Evolutionary conservation across 495 filamentous ascomycete genomes (phyloP), one percentile per base, ranked within the genome.

Genomic region (Astrocystis sublimbata): DNA sequence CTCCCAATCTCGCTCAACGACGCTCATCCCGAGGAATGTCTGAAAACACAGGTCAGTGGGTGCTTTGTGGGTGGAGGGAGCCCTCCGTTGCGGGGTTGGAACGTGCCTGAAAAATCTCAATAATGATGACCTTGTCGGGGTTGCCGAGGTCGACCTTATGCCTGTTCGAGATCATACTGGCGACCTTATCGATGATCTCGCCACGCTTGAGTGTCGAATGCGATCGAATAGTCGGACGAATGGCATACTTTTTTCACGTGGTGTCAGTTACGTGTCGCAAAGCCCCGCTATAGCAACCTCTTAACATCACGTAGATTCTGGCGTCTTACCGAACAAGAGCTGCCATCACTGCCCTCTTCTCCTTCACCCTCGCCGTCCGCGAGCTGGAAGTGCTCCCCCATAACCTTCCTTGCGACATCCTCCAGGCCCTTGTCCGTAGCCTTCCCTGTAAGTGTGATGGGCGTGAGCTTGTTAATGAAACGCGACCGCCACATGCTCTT

Each of bases 61-160:
- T 35, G 12, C n/a, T 2, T 21, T 9, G 15, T 19, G 40, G 2
- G 23, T 5, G 4, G 12, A 63, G 2, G 15, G 33, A 10, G 4
- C 9, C 5, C 13, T 51, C 24, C n/a, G n/a, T 21, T 26, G 13
- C 1, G 24, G 8, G 17, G 21, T n/a, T 13, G 33, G 40, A 61
- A 75, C 84, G 71, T 79, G 96, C 93, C 83, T 94, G 88, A 72
- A 89, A 93, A 21, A 99, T 80, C 66, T 96, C 91, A 33, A 98
- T 87, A 36, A 97, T 75, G 65, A 99, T 92, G 30, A 94, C 82
- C 62, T 90, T 78, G 74, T 98, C 92, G 31, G 92, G 92, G 26
- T 85, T 82, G 31, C 79, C 89, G 21, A 99, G 81, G 71, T 97
- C 87, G 54, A 98, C 94, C 21, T 85, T 89, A 71, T 98, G 96